Percentiles rank a stretch among this genome's conserved stretches.
These are phyloP conservation scores for Eleusine indica DNA, from an alignment of 176 grass and related monocot genomes.

Conservation along the genomic window DNA sequence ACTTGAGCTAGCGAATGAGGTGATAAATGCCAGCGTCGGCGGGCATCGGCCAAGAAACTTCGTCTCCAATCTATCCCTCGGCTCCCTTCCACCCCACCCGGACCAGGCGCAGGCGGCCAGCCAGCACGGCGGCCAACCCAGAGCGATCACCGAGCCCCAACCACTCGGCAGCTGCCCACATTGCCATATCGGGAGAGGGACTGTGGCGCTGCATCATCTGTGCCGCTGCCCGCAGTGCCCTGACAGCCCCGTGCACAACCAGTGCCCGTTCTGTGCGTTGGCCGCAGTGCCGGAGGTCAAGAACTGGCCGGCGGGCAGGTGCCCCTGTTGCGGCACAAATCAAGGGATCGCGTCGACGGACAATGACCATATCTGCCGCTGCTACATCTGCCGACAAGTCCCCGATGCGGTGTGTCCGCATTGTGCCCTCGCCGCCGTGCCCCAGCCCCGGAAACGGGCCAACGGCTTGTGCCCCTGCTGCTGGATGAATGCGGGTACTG, in stretches of 20 bases:
- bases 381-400: background rate
- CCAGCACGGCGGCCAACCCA: no score
- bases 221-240: background rate
- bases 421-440: background rate
- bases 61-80: no score
- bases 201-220: background rate
- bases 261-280: slow-evolving; percentile 1
- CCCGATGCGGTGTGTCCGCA: background rate
- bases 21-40: no score
- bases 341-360: background rate
- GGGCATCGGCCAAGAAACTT: no score
- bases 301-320: background rate
- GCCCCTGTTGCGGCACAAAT: background rate
- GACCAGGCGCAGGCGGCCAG: no score
- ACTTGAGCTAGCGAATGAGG: no score
- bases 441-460: background rate
- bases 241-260: background rate
- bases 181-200: background rate
- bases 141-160: background rate
- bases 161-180: background rate
- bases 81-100: no score
- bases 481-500: background rate
- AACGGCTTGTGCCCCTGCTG: background rate
- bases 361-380: background rate
- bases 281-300: background rate